These are phyloP conservation scores for Penicillium robsamsonii DNA, from an alignment of 495 filamentous ascomycete genomes.

Conservation along the genomic window DNA sequence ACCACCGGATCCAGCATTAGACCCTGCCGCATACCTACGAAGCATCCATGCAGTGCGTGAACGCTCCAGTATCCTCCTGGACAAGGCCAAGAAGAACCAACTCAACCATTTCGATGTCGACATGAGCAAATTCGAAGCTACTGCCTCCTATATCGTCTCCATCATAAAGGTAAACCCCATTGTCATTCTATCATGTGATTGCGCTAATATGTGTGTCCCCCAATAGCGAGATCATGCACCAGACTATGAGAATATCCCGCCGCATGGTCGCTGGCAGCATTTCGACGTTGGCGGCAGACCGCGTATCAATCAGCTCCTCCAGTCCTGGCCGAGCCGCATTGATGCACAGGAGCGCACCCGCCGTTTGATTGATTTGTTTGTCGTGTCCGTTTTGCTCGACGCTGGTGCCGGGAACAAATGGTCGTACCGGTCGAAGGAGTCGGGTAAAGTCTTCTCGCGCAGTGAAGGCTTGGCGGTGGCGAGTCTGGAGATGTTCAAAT, in stretches of 20 bases:
- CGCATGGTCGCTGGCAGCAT: constrained; percentile 70
- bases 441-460: constrained; percentile 76
- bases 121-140: constrained; percentile 79
- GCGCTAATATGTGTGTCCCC: constrained; percentile 18
- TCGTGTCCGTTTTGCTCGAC: constrained; percentile 67
- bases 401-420: constrained; percentile 65
- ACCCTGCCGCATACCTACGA: constrained; percentile 88
- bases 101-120: constrained; percentile 92
- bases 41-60: constrained; percentile 89
- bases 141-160: constrained; percentile 86
- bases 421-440: constrained; percentile 88
- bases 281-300: constrained; percentile 67
- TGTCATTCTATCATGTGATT: not conserved
- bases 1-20: constrained; percentile 83
- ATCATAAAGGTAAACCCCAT: constrained; percentile 80
- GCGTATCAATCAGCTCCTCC: constrained; percentile 64
- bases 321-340: constrained; percentile 59
- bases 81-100: constrained; percentile 74
- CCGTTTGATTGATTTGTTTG: constrained; percentile 64
- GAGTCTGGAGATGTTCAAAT: constrained; percentile 96
- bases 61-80: constrained; percentile 65
- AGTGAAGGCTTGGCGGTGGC: constrained; percentile 94
- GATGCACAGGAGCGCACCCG: constrained; percentile 63
- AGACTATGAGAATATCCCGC: constrained; percentile 77
- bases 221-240: constrained; percentile 81